Evolutionary conservation across 495 filamentous ascomycete genomes (phyloP).

Genomic region (Neurospora discreta): DNA sequence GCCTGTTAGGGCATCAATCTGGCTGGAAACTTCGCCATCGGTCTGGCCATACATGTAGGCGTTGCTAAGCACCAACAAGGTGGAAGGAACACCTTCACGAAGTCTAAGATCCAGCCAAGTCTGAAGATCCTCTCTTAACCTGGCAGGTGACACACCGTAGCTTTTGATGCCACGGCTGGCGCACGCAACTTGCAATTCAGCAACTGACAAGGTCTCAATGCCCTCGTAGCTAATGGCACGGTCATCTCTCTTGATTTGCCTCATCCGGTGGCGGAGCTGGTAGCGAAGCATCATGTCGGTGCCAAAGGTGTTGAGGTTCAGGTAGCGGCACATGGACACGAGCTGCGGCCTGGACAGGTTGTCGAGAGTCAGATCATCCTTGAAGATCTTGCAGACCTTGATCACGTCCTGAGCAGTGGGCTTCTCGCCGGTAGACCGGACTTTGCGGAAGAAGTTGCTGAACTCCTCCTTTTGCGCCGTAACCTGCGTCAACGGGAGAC

Average conservation of each 20-base stretch:
- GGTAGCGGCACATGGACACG: slow-evolving; percentile 95
- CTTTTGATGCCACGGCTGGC: slow-evolving; percentile 87
- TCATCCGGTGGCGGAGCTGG: slow-evolving; percentile 93
- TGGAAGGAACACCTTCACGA: slow-evolving; percentile 86
- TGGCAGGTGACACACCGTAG: slow-evolving; percentile 75
- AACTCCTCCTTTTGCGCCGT: slow-evolving; percentile 92
- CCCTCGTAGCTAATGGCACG: slow-evolving; percentile 91
- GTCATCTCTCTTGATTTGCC: slow-evolving; percentile 97
- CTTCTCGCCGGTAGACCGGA: slow-evolving; percentile 79
- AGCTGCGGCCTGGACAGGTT: slow-evolving; percentile 92
- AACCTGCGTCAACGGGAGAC: slow-evolving; percentile 72
- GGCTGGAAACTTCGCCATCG: slow-evolving; percentile 70
- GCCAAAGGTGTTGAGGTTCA: slow-evolving; percentile 94
- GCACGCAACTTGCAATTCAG: slow-evolving; percentile 84
- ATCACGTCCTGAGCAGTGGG: slow-evolving; percentile 87
- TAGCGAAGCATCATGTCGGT: slow-evolving; percentile 97
- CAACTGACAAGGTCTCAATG: slow-evolving; percentile 82
- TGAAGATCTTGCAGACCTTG: slow-evolving; percentile 99
- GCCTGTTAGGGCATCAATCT: slow-evolving; percentile 86
- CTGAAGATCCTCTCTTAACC: slow-evolving; percentile 81
- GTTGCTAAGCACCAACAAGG: slow-evolving; percentile 89
- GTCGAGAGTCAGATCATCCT: slow-evolving; percentile 94
- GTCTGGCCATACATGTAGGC: slow-evolving; percentile 92
- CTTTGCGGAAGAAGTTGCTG: slow-evolving; percentile 94
- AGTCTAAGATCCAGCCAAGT: slow-evolving; percentile 93